Conservation (phyloP, 305 asterid species). For the Solanum hybrid region DNA sequence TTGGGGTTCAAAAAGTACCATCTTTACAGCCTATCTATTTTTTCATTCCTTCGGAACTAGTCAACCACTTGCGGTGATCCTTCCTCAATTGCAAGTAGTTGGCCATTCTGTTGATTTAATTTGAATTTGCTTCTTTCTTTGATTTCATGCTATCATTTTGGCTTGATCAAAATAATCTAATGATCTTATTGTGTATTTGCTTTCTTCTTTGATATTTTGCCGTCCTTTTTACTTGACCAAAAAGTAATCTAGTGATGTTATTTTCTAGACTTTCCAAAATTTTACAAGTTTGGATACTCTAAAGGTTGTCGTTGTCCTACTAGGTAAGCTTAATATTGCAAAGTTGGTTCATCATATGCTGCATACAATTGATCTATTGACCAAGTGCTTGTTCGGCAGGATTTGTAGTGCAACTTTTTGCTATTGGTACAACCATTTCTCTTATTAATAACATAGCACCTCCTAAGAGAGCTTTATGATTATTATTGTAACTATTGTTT, state of each 20-base stretch:
- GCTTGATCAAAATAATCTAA: neutral
- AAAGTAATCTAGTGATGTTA: neutral
- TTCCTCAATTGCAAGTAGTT: neutral
- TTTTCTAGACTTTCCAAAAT: slow-evolving; percentile 31
- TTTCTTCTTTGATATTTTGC: neutral
- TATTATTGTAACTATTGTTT: neutral
- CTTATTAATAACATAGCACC: slow-evolving; percentile 24
- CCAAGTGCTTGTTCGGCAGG: slow-evolving; percentile 5
- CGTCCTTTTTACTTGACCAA: neutral
- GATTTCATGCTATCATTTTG: neutral
- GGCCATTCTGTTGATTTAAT: neutral
- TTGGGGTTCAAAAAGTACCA: neutral
- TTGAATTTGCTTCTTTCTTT: neutral
- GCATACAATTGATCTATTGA: neutral
- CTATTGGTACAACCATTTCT: slow-evolving; percentile 7
- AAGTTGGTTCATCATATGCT: neutral
- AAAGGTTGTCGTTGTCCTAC: slow-evolving; percentile 20
- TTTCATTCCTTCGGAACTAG: neutral
- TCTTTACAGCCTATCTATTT: neutral
- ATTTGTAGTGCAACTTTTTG: slow-evolving; percentile 5
- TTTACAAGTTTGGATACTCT: slow-evolving; percentile 31
- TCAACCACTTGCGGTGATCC: neutral
- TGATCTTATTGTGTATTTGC: neutral
- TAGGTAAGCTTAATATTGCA: slow-evolving; percentile 24
- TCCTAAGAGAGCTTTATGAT: slow-evolving; percentile 22